Conservation (phyloP, 2,329 filamentous ascomycete species). For the Escovopsis sp. region DNA sequence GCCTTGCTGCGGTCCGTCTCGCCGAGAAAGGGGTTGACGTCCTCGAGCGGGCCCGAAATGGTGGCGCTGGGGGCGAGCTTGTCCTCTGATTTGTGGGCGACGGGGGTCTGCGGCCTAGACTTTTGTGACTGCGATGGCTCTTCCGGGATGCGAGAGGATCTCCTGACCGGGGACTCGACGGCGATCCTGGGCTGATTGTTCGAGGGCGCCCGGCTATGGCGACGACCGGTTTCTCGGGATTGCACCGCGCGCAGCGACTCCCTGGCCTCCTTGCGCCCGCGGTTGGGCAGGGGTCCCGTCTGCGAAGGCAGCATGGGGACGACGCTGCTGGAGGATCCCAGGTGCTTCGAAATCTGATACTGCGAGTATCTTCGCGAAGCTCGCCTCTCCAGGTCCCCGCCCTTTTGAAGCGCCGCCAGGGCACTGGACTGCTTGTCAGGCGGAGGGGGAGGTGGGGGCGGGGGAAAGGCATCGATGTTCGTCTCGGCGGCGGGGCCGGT, state of each 20-base stretch:
- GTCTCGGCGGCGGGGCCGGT: slow-evolving; percentile 27
- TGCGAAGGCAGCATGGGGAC: slow-evolving; percentile 78
- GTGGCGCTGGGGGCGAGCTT: slow-evolving; percentile 44
- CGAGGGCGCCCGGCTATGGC: slow-evolving; percentile 33
- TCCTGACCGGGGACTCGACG: slow-evolving; percentile 40
- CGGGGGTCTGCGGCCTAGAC: slow-evolving; percentile 12
- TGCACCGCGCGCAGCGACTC: slow-evolving; percentile 66
- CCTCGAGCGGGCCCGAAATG: slow-evolving; percentile 39
- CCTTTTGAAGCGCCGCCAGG: slow-evolving; percentile 75
- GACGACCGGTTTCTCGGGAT: slow-evolving; percentile 33
- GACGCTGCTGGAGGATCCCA: slow-evolving; percentile 65
- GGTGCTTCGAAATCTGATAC: slow-evolving; percentile 90
- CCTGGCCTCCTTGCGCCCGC: slow-evolving; percentile 60
- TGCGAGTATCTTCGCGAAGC: slow-evolving; percentile 89
- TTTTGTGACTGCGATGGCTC: slow-evolving; percentile 23
- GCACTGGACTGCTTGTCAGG: slow-evolving; percentile 73
- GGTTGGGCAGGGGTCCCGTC: slow-evolving; percentile 69
- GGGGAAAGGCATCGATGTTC: slow-evolving; percentile 51
- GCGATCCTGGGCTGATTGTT: slow-evolving; percentile 26
- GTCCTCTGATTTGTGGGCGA: slow-evolving; percentile 48
- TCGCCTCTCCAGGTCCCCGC: slow-evolving; percentile 79
- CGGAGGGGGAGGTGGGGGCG: slow-evolving; percentile 54
- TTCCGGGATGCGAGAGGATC: slow-evolving; percentile 47
- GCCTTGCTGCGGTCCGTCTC: slow-evolving; percentile 6
- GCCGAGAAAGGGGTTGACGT: slow-evolving; percentile 20